Conservation (phyloP, 176 grass and related monocot genomes). For the Panicum miliaceum region DNA sequence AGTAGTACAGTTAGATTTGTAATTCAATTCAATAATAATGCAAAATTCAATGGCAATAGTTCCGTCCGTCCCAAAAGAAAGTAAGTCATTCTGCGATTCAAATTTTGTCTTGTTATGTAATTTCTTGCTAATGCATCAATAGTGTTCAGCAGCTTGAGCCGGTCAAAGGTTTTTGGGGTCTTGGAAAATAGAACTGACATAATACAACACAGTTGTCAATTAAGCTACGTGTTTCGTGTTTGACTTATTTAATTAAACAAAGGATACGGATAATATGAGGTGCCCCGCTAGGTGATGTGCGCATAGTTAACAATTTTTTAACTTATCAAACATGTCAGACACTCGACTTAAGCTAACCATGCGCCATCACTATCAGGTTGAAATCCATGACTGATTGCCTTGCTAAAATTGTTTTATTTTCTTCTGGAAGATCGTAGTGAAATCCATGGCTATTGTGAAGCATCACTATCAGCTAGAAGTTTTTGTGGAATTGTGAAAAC, state of each 20-base stretch:
- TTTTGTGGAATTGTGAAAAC: not conserved
- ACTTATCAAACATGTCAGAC: not conserved
- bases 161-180: not conserved
- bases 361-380: no score
- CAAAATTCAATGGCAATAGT: not conserved
- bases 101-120: not conserved
- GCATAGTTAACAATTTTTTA: not conserved
- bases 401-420: not conserved
- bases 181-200: not conserved
- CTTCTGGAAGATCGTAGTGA: not conserved
- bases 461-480: not conserved
- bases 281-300: not conserved
- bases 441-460: not conserved
- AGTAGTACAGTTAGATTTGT: not conserved
- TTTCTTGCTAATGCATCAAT: not conserved
- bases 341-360: not conserved
- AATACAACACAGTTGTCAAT: not conserved
- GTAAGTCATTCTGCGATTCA: not conserved
- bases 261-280: not conserved
- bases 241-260: not conserved
- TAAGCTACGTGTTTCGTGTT: not conserved
- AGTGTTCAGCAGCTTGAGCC: not conserved
- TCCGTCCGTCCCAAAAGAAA: not conserved
- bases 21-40: not conserved
- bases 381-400: not conserved